Evolutionary conservation across 441 rosid genomes (phyloP).

Genomic region (Erodium trifolium): DNA sequence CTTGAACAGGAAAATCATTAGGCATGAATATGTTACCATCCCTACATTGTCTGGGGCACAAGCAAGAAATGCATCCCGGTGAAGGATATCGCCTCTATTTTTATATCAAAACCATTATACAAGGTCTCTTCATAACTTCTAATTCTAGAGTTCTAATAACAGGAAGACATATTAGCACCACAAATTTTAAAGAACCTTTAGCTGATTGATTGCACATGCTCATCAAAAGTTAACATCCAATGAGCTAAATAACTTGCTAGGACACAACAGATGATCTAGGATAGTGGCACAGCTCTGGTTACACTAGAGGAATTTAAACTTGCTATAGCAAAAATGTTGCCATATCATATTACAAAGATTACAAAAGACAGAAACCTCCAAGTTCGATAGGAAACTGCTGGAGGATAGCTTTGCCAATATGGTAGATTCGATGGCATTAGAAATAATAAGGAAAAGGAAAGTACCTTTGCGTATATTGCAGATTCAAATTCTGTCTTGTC

Average conservation of each 20-base stretch:
- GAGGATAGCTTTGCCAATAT: too few species aligned
- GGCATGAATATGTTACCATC: background rate
- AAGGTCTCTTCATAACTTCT: background rate
- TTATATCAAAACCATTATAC: too few species aligned
- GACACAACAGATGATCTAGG: background rate
- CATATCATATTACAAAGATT: background rate
- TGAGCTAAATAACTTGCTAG: background rate
- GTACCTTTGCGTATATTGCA: conserved; percentile 64
- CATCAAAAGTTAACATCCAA: too few species aligned
- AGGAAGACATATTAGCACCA: background rate
- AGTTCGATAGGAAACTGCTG: background rate
- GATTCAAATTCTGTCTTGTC: conserved; percentile 65
- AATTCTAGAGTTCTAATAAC: background rate
- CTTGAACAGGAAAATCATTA: too few species aligned
- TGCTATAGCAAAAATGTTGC: background rate
- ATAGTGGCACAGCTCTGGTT: background rate
- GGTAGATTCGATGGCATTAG: too few species aligned
- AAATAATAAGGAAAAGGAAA: background rate
- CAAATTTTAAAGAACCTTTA: background rate
- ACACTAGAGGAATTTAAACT: background rate
- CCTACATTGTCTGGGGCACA: background rate
- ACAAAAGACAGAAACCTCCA: background rate
- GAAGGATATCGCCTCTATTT: background rate
- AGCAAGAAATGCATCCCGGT: background rate
- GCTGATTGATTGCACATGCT: too few species aligned